These are phyloP conservation scores for Penicillium silybi DNA, from an alignment of 495 filamentous ascomycete genomes.

Conservation along the genomic window DNA sequence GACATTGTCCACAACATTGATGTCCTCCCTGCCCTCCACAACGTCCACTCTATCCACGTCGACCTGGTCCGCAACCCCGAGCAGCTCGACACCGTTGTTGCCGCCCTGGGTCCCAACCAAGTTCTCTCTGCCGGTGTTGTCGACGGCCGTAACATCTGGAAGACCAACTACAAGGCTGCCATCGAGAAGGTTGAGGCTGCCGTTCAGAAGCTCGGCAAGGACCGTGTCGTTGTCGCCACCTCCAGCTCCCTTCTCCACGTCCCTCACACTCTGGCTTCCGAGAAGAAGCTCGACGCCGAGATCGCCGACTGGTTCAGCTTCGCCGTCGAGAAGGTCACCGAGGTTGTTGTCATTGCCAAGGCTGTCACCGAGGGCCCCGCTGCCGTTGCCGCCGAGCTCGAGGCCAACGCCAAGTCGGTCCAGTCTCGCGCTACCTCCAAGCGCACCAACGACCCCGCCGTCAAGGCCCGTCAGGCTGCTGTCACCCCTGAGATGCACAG, in stretches of 20 bases:
- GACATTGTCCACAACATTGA: constrained; percentile 99
- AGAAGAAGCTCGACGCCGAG: constrained; percentile 93
- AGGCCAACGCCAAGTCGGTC: constrained; percentile 91
- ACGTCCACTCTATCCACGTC: constrained; percentile 79
- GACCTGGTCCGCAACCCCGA: constrained; percentile 97
- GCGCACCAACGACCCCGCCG: constrained; percentile 92
- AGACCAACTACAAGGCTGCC: constrained; percentile 92
- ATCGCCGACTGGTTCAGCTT: constrained; percentile 98
- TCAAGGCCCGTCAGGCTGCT: constrained; percentile 89
- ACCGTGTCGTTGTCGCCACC: constrained; percentile 92
- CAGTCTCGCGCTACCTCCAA: constrained; percentile 82
- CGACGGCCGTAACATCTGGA: constrained; percentile 99
- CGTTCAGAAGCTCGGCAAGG: constrained; percentile 88
- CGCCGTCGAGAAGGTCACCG: constrained; percentile 86
- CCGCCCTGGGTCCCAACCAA: constrained; percentile 77
- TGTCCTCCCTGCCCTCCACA: constrained; percentile 64
- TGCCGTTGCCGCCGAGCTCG: constrained; percentile 76
- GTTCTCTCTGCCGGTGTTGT: constrained; percentile 91
- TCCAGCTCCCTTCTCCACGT: constrained; percentile 97
- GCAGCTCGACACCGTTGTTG: constrained; percentile 79
- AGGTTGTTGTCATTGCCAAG: constrained; percentile 92
- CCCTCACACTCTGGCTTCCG: constrained; percentile 92
- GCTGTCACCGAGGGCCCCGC: constrained; percentile 88
- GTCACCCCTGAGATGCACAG: constrained; percentile 82
- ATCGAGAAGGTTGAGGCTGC: constrained; percentile 85